Evolutionary conservation across 129 eudicot genomes (phyloP).

Genomic region (Artemisia argyi): DNA sequence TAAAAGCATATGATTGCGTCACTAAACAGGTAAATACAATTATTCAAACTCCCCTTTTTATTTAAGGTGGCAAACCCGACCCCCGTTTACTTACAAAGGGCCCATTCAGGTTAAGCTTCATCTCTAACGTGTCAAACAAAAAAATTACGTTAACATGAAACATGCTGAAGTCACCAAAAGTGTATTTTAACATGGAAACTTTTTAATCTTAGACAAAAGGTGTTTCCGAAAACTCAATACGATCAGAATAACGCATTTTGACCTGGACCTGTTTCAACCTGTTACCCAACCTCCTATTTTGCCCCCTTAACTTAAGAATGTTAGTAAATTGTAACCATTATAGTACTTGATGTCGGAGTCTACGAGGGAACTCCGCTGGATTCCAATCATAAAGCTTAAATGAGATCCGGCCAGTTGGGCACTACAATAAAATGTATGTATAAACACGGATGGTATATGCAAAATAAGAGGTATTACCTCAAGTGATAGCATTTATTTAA

Average conservation of each 20-base stretch:
- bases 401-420: conserved; percentile 90
- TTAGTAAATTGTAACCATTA: conserved; percentile 36
- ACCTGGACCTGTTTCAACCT: neutral
- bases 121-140: neutral
- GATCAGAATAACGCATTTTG: neutral
- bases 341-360: conserved; percentile 91
- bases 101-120: neutral
- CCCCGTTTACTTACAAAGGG: neutral
- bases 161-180: neutral
- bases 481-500: neutral
- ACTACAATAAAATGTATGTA: conserved; percentile 46
- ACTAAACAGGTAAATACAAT: conserved; percentile 30
- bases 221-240: neutral
- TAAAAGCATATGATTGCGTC: conserved; percentile 6
- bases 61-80: neutral
- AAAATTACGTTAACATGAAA: neutral
- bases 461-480: neutral
- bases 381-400: conserved; percentile 99
- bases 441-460: neutral
- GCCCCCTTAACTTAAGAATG: conserved; percentile 20
- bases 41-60: neutral
- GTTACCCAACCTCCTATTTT: neutral
- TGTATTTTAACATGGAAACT: neutral
- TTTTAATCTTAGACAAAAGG: neutral
- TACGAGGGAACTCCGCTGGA: conserved; percentile 97